Evolutionary conservation across 2,329 filamentous ascomycete genomes (phyloP).

Genomic region (Amesomyces nigricolor): DNA sequence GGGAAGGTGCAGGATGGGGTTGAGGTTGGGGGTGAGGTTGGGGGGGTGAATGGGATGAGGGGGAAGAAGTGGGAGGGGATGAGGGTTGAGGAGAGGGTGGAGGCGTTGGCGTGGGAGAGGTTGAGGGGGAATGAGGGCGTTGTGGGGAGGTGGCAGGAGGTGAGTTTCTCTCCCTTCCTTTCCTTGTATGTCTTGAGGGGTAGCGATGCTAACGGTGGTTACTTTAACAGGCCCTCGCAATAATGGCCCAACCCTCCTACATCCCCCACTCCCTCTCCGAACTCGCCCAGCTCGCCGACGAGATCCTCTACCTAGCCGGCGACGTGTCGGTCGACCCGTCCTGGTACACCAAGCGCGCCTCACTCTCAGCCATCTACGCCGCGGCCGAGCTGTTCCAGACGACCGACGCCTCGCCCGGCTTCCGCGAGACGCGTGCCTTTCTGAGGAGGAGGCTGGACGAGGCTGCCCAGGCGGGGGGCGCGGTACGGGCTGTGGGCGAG

Average conservation of each 20-base stretch:
- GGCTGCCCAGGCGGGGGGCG: constrained; percentile 54
- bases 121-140: constrained; percentile 65
- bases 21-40: constrained; percentile 34
- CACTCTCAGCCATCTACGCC: constrained; percentile 56
- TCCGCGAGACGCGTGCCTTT: constrained; percentile 72
- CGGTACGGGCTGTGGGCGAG: constrained; percentile 59
- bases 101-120: constrained; percentile 67
- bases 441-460: constrained; percentile 70
- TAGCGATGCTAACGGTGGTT: not conserved
- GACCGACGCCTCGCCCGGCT: constrained; percentile 70
- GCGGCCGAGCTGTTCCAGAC: constrained; percentile 91
- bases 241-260: constrained; percentile 82
- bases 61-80: constrained; percentile 7
- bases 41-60: too few species aligned
- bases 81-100: constrained; percentile 57
- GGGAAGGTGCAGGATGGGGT: constrained; percentile 31
- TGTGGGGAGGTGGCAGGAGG: constrained; percentile 80
- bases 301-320: constrained; percentile 83
- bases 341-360: constrained; percentile 71
- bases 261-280: constrained; percentile 71
- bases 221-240: constrained; percentile 65
- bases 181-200: too few species aligned
- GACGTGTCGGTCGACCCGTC: constrained; percentile 75
- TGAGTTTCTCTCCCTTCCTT: constrained; percentile 37
- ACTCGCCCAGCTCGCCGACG: constrained; percentile 76